Evolutionary conservation across 2,329 filamentous ascomycete species (phyloP).

Genomic region (Colletotrichum lentis): DNA sequence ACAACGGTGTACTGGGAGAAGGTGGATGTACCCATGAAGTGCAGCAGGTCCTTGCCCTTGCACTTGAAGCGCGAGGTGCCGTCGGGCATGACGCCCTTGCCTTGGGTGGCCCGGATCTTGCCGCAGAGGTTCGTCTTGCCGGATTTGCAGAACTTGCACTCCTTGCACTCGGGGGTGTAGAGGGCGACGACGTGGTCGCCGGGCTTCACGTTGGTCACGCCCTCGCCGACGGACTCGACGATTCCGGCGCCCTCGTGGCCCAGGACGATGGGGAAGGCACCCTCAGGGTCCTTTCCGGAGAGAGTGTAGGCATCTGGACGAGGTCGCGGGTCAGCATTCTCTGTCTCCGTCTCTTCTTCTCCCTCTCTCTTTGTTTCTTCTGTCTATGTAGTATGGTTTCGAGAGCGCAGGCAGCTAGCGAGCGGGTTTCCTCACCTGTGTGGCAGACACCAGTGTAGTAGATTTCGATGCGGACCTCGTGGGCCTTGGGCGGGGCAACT

Average conservation of each 20-base stretch:
- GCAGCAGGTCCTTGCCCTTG: constrained; percentile 93
- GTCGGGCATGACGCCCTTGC: constrained; percentile 95
- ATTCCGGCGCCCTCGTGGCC: constrained; percentile 92
- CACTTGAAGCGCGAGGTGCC: constrained; percentile 93
- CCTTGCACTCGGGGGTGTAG: constrained; percentile 94
- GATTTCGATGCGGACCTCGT: constrained; percentile 97
- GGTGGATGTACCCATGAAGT: constrained; percentile 99
- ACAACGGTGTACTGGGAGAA: constrained; percentile 99
- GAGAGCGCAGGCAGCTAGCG: constrained; percentile 34
- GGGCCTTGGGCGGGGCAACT: constrained; percentile 84
- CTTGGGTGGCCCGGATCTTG: constrained; percentile 95
- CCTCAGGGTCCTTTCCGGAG: constrained; percentile 96
- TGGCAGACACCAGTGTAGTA: constrained; percentile 99
- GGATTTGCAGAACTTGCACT: constrained; percentile 99
- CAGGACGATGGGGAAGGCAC: constrained; percentile 87
- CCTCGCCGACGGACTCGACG: constrained; percentile 93
- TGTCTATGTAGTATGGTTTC: neutral
- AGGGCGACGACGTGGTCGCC: constrained; percentile 92
- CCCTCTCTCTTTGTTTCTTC: neutral
- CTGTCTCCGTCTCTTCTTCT: neutral
- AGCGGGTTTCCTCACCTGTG: constrained; percentile 70
- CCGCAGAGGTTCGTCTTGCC: constrained; percentile 99
- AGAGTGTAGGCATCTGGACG: constrained; percentile 87
- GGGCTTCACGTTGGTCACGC: constrained; percentile 91
- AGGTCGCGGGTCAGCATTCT: neutral